These are phyloP conservation scores for Boletus sensibilis DNA, from an alignment of 768 basidiomycete species.

Conservation along the genomic window DNA sequence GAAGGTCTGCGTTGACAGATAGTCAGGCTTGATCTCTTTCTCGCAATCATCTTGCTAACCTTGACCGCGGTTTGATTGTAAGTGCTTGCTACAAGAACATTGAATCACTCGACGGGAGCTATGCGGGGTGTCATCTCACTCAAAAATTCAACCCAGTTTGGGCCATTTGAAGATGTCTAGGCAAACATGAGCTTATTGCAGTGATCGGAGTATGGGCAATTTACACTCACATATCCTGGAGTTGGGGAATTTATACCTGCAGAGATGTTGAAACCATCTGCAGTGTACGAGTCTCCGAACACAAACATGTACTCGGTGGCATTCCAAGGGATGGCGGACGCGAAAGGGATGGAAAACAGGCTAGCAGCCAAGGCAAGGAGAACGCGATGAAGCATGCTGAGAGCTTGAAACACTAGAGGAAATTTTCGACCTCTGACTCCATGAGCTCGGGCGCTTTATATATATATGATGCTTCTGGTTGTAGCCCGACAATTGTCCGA, in stretches of 20 bases:
- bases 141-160: slow-evolving; percentile 59
- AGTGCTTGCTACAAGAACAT: slow-evolving; percentile 38
- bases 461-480: not conserved
- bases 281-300: slow-evolving; percentile 65
- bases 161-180: slow-evolving; percentile 60
- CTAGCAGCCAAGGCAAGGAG: slow-evolving; percentile 1
- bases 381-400: slow-evolving; percentile 12
- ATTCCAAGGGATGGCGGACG: slow-evolving; percentile 43
- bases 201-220: not conserved
- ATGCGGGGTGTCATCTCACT: slow-evolving; percentile 32
- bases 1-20: slow-evolving; percentile 43
- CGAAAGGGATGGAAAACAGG: slow-evolving; percentile 8
- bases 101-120: not conserved
- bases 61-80: slow-evolving; percentile 57
- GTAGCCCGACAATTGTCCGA: not conserved
- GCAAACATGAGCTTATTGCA: slow-evolving; percentile 1
- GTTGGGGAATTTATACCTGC: slow-evolving; percentile 51
- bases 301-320: slow-evolving; percentile 55
- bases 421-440: not conserved
- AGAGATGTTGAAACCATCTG: slow-evolving; percentile 59
- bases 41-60: slow-evolving; percentile 27
- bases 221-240: slow-evolving; percentile 47
- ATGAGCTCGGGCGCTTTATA: not conserved
- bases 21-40: not conserved
- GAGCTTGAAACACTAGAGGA: not conserved